Conservation (phyloP, 441 rosid genomes). For the Lepidium campestre region DNA sequence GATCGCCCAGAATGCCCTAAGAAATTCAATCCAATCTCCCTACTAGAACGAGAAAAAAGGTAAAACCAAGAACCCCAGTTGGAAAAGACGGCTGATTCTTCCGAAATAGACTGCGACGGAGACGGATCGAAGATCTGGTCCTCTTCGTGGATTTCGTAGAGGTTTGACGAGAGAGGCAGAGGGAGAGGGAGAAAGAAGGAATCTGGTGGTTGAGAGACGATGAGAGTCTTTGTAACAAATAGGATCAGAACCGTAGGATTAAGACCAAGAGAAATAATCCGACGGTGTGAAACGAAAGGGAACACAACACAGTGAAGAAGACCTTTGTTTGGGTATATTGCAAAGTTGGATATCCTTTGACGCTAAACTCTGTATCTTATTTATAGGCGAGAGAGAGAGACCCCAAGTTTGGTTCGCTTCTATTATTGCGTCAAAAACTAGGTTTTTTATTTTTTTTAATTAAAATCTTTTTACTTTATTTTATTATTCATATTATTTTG, state of each 20-base stretch:
- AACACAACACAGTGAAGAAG: background rate
- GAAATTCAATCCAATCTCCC: background rate
- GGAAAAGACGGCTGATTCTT: background rate
- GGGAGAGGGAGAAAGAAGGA: background rate
- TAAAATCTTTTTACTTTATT: background rate
- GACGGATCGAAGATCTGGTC: slow-evolving; percentile 26
- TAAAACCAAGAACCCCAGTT: background rate
- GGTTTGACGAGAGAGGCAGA: slow-evolving; percentile 12
- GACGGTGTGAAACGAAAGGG: slow-evolving; percentile 2
- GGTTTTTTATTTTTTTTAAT: background rate
- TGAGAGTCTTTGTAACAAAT: slow-evolving; percentile 8
- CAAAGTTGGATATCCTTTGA: slow-evolving; percentile 7
- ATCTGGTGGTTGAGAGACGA: slow-evolving; percentile 34
- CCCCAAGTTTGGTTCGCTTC: slow-evolving; percentile 17
- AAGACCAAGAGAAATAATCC: slow-evolving; percentile 5
- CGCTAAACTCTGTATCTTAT: slow-evolving; percentile 15
- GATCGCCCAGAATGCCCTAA: slow-evolving; percentile 6
- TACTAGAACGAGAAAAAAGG: background rate
- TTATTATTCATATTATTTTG: background rate
- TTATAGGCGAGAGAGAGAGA: slow-evolving; percentile 24
- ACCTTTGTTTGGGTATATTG: background rate
- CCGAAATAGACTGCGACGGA: slow-evolving; percentile 12
- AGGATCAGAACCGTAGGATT: slow-evolving; percentile 26
- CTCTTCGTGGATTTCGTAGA: slow-evolving; percentile 1
- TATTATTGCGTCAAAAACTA: slow-evolving; percentile 30